Percentiles rank a stretch among this genome's conserved stretches.
These are phyloP conservation scores for Brassica juncea DNA, from an alignment of 345 rosid genomes.

Conservation along the genomic window DNA sequence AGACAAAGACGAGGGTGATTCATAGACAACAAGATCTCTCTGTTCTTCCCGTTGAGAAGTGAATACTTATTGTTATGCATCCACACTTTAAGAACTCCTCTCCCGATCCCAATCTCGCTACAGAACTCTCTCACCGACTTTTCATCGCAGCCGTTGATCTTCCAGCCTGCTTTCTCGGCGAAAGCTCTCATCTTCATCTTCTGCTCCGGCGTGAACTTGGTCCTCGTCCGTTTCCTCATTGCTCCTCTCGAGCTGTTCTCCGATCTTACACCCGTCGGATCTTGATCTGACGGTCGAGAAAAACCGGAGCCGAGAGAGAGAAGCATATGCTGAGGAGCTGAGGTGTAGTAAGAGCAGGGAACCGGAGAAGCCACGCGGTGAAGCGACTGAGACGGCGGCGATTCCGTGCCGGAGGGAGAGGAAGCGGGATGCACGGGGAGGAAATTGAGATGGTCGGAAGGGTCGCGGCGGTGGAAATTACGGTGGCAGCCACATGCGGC, in stretches of 20 bases:
- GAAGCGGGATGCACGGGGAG: constrained; percentile 28
- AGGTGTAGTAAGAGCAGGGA: constrained; percentile 62
- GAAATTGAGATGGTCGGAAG: constrained; percentile 27
- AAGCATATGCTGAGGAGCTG: constrained; percentile 56
- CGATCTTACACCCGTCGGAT: constrained; percentile 22
- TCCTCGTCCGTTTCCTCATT: constrained; percentile 56
- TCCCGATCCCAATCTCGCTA: constrained; percentile 56
- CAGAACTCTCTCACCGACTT: constrained; percentile 57
- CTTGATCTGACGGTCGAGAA: constrained; percentile 42
- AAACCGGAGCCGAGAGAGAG: constrained; percentile 53
- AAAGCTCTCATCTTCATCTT: constrained; percentile 64
- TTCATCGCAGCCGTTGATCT: constrained; percentile 56
- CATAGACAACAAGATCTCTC: constrained; percentile 23
- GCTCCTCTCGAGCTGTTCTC: constrained; percentile 45
- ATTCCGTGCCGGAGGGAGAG: constrained; percentile 36
- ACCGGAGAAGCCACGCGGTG: constrained; percentile 52
- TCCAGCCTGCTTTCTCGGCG: constrained; percentile 80
- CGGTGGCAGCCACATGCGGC: constrained; percentile 97
- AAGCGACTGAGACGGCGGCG: constrained; percentile 40
- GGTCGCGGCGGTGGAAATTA: constrained; percentile 81
- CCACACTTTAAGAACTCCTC: constrained; percentile 82
- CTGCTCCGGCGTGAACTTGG: constrained; percentile 70
- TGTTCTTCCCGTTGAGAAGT: constrained; percentile 43
- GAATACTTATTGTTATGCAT: constrained; percentile 76
- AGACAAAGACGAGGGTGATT: constrained; percentile 27